Evolutionary conservation across 306 rosid species (phyloP), one percentile per base, ranked within the genome.

Genomic region (Citrullus amarus): DNA sequence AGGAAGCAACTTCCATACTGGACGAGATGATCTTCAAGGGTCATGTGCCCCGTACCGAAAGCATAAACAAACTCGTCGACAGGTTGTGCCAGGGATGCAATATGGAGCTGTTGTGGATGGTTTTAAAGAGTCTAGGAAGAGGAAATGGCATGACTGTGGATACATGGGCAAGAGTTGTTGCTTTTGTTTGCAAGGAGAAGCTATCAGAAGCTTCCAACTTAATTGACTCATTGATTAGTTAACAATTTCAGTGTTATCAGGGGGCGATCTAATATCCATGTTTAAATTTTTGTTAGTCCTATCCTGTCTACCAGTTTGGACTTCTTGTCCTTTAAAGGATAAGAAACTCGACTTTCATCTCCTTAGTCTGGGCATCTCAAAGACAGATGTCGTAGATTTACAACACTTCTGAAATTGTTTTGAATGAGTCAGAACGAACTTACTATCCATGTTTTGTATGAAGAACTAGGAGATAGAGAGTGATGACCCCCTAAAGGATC

Each of bases 11-110:
- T 14, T 60, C 82, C 32, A 50, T 90, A 78, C 54, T 91, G 61
- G 97, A 91, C 41, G 96, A 91, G 88, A 90, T 90, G 98, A 44
- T 91, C 48, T 93, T 89, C 76, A 83, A 87, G 87, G 90, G 96
- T 20, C 86, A 74, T 65, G 78, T 69, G 15, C 96, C 93, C 8
- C 76, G 57, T 77, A 18, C 57, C 0, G 48, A n/a, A 28, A 86
- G 87, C 70, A 32, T 85, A 55, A 84, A 82, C 39, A 81, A 82
- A 38, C 82, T 93, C 51, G 72, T 91, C 0, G 36, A 59, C 17
- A 79, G 46, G 39, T 51, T 91, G 85, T 83, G 88, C 68, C 38
- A 28, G 77, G 87, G 88, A 80, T 87, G 84, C 66, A 38, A 90
- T 50, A 61, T 81, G 77, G 91, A 85, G 81, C 69, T 84, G 80